These are phyloP conservation scores for Geotrichum candidum DNA, from an alignment of 1,139 yeast species.

Conservation along the genomic window DNA sequence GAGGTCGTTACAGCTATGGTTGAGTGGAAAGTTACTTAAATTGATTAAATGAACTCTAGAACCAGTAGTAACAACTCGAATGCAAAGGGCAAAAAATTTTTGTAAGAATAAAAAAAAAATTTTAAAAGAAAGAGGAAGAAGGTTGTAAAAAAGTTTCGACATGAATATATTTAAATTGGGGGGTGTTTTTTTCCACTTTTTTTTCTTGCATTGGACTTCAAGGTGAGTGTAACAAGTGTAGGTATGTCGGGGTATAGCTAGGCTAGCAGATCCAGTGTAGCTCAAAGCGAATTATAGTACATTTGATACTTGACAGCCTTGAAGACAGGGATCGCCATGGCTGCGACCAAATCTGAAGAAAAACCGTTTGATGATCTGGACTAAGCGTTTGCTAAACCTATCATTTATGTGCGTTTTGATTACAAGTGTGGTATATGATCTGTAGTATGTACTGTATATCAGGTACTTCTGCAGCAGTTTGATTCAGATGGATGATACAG, in stretches of 20 bases:
- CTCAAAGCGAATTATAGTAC: neutral
- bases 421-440: neutral
- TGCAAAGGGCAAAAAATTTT: no score
- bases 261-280: neutral
- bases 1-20: neutral
- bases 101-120: no score
- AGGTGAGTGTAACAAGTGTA: neutral
- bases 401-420: neutral
- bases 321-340: neutral
- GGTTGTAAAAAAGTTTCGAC: neutral
- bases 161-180: neutral
- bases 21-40: neutral
- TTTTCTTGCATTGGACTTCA: neutral
- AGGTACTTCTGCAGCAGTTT: neutral
- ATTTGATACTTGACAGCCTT: neutral
- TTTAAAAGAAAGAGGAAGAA: no score
- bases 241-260: neutral
- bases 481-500: neutral
- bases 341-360: neutral
- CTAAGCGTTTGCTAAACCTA: neutral
- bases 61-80: no score
- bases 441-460: neutral
- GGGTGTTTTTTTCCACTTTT: neutral
- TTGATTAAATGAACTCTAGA: neutral
- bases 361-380: neutral